Evolutionary conservation across 805 yeast species (phyloP).

Genomic region (Kazachstania viticola): DNA sequence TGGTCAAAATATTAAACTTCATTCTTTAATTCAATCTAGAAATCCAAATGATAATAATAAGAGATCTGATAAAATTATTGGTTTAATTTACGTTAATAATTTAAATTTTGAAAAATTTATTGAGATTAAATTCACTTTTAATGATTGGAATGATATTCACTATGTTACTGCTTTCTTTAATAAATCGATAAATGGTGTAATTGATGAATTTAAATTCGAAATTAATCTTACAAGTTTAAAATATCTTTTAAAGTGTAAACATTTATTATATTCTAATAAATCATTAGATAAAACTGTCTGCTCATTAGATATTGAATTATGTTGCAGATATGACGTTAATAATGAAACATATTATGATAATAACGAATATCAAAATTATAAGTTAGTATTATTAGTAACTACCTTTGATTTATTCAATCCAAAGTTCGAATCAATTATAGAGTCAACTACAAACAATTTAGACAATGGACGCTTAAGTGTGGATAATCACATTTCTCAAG

Average conservation of each 20-base stretch:
- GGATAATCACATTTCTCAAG: not conserved
- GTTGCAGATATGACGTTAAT: slow-evolving; percentile 26
- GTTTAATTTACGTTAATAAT: slow-evolving; percentile 22
- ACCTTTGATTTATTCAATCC: slow-evolving; percentile 1
- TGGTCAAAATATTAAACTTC: slow-evolving; percentile 11
- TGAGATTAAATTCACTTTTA: slow-evolving; percentile 24
- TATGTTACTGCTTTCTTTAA: slow-evolving; percentile 20
- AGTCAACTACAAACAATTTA: no score
- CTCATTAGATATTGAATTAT: slow-evolving; percentile 17
- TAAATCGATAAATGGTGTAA: slow-evolving; percentile 14
- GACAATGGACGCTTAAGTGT: no score
- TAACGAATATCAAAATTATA: slow-evolving; percentile 26
- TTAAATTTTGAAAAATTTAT: slow-evolving; percentile 25
- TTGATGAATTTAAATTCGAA: slow-evolving; percentile 24
- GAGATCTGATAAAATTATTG: slow-evolving; percentile 12
- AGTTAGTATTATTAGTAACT: slow-evolving; percentile 6
- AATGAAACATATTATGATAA: slow-evolving; percentile 27
- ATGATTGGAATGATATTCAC: slow-evolving; percentile 24
- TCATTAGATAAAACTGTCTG: slow-evolving; percentile 1
- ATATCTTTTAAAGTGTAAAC: slow-evolving; percentile 15
- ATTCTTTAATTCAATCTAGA: slow-evolving; percentile 5
- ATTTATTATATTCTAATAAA: slow-evolving; percentile 8
- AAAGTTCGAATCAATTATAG: slow-evolving; percentile 1
- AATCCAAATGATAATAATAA: slow-evolving; percentile 1
- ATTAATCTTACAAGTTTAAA: slow-evolving; percentile 21